Base-by-base conservation (phyloP, 1,284 basidiomycete species). In the Prillingera fragicola region DNA sequence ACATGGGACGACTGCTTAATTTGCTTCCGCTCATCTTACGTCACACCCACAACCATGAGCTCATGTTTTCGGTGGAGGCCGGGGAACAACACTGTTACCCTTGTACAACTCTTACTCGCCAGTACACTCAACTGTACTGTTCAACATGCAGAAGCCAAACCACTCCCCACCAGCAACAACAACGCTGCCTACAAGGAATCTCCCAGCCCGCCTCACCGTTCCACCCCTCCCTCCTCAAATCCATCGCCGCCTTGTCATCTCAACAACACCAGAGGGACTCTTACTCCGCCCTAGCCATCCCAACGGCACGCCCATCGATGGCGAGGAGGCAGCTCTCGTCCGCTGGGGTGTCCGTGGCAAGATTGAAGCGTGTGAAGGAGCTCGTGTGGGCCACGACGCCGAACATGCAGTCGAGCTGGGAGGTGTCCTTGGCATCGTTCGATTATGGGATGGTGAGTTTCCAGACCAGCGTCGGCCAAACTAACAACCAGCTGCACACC, bases 391-490 rank as follows among this genome's bases (percentile, higher is more conserved):
- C 18, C 29, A 24, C 9, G 23, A 2, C 3, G 34, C n/a, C 6
- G n/a, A n/a, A n/a, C n/a, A n/a, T n/a, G 44, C 39, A 12, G 55
- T 71, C 14, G 56, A 63, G 34, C 45, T 73, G 8, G 67, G 65
- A 7, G 69, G 71, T 6, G 49, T 73, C 2, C 41, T 71, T 1
- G 71, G 71, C 4, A 52, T 71, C 13, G 63, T 67, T 2, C 42
- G 68, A 19, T 43, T 73, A 18, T 73, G 71, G 71, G 68, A 70
- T 36, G 54, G 67, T 69, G 43, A 48, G 66, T 58, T 12, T 4
- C 17, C 14, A 7, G 7, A 12, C n/a, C n/a, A 13, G 6, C 5
- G 18, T 24, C 27, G 24, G 8, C 22, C 2, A 12, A 27, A 28
- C 49, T 55, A 33, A 46, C 38, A 17, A 15, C n/a, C 41, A 69